Percentiles rank a stretch among this genome's conserved stretches.
Evolutionary conservation across 371 early-diverging fungal species (phyloP).

Genomic region (Polyrhizophydium stewartii): DNA sequence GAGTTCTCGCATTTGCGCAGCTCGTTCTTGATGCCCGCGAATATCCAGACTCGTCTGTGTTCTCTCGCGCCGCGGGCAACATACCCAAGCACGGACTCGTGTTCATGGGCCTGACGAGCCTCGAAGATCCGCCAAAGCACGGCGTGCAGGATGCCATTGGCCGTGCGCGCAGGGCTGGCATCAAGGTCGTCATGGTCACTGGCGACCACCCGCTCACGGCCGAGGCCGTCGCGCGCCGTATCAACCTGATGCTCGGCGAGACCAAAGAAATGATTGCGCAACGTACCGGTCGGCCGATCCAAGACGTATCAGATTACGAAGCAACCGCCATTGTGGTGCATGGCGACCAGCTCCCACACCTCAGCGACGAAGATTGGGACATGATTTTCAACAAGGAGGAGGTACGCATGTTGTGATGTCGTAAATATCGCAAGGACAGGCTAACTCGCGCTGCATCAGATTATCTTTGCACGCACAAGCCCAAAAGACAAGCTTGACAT

Average conservation of each 20-base stretch:
- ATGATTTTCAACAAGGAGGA: slow-evolving; percentile 77
- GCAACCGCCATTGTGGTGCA: slow-evolving; percentile 87
- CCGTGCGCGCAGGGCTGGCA: slow-evolving; percentile 83
- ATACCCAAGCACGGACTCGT: slow-evolving; percentile 58
- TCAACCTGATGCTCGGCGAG: slow-evolving; percentile 84
- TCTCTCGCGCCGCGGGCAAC: slow-evolving; percentile 68
- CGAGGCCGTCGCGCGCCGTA: slow-evolving; percentile 70
- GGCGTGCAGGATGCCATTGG: slow-evolving; percentile 96
- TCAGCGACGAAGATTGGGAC: slow-evolving; percentile 88
- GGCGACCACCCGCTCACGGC: slow-evolving; percentile 91
- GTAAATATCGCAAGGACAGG: too few relatives aligned
- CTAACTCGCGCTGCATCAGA: too few relatives aligned
- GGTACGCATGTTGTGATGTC: too few relatives aligned
- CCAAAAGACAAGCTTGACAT: slow-evolving; percentile 89
- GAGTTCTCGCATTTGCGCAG: slow-evolving; percentile 91
- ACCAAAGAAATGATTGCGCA: slow-evolving; percentile 75
- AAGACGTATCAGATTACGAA: slow-evolving; percentile 69
- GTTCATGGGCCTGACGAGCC: slow-evolving; percentile 79
- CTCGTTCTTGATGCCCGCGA: slow-evolving; percentile 54
- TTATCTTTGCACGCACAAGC: slow-evolving; percentile 89
- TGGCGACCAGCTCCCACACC: slow-evolving; percentile 76
- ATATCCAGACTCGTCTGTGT: slow-evolving; percentile 67
- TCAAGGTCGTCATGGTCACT: slow-evolving; percentile 95
- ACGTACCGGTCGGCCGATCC: slow-evolving; percentile 52
- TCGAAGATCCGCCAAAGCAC: slow-evolving; percentile 95